Percentiles rank a stretch among this genome's conserved stretches.
Evolutionary conservation across 1,139 yeast genomes (phyloP).

Genomic region (Hanseniaspora sp.): DNA sequence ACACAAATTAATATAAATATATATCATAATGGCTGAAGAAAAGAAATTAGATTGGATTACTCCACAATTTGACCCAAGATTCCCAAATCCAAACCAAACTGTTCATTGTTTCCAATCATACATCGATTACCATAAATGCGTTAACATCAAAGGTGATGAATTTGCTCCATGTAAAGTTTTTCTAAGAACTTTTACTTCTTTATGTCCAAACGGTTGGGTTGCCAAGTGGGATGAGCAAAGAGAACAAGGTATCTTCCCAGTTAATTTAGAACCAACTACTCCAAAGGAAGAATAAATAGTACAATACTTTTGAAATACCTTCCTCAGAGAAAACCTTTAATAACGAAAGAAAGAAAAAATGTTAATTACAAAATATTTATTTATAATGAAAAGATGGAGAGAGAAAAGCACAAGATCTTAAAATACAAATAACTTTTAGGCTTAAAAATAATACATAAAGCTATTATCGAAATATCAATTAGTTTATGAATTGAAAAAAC

Average conservation of each 20-base stretch:
- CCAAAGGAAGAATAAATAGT: neutral
- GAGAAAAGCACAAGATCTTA: too few species aligned
- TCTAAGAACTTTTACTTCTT: slow-evolving; percentile 77
- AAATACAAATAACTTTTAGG: too few species aligned
- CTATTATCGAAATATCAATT: too few species aligned
- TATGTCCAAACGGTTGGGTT: slow-evolving; percentile 89
- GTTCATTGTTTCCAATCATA: slow-evolving; percentile 97
- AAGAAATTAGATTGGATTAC: slow-evolving; percentile 42
- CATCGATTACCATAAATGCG: slow-evolving; percentile 96
- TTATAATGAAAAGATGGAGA: neutral
- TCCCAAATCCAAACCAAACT: slow-evolving; percentile 95
- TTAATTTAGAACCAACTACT: slow-evolving; percentile 36
- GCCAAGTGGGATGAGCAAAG: slow-evolving; percentile 96
- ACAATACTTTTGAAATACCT: neutral
- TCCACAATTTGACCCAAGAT: slow-evolving; percentile 83
- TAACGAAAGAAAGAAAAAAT: slow-evolving; percentile 1
- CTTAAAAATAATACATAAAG: too few species aligned
- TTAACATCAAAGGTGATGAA: slow-evolving; percentile 93
- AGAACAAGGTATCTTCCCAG: slow-evolving; percentile 59
- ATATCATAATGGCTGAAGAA: slow-evolving; percentile 14
- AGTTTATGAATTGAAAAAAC: too few species aligned
- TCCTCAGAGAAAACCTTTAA: neutral
- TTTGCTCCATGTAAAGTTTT: slow-evolving; percentile 95
- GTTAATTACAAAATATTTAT: neutral
- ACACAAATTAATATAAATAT: neutral